Percentiles rank a stretch among this genome's conserved stretches.
phyloP scores from a whole-genome alignment of 2,329 filamentous ascomycete genomes.

The Colletotrichum eremochloae region DNA sequence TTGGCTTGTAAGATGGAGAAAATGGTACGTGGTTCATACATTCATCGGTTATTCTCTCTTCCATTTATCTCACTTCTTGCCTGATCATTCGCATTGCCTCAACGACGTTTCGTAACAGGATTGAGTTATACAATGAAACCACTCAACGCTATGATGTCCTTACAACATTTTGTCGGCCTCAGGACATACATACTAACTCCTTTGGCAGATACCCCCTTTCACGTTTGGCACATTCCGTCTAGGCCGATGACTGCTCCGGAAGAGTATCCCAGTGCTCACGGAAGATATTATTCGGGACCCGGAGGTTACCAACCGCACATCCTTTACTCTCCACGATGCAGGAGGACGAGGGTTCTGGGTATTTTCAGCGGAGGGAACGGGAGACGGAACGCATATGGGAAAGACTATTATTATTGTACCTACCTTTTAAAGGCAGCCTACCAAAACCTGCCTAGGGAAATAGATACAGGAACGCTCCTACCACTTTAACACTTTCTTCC shows the following conservation, averaged over 20 bases:
- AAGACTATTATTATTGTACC: conserved; percentile 3
- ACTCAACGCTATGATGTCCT: conserved; percentile 33
- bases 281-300: background rate
- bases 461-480: background rate
- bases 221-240: background rate
- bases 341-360: background rate
- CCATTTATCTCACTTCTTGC: background rate
- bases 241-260: background rate
- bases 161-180: background rate
- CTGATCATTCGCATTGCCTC: conserved; percentile 42
- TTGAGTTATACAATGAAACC: conserved; percentile 53
- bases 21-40: conserved; percentile 10
- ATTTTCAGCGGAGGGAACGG: background rate
- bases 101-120: conserved; percentile 57
- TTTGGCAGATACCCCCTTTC: conserved; percentile 2
- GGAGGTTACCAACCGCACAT: background rate
- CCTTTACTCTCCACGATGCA: background rate
- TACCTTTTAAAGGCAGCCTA: background rate
- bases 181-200: background rate
- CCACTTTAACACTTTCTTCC: background rate
- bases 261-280: background rate
- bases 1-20: background rate
- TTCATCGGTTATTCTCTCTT: no score
- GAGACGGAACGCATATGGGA: background rate
- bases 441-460: background rate